phyloP scores from a whole-genome alignment of 2,329 filamentous ascomycete species.

The Ophiostoma himal-ulmi region DNA sequence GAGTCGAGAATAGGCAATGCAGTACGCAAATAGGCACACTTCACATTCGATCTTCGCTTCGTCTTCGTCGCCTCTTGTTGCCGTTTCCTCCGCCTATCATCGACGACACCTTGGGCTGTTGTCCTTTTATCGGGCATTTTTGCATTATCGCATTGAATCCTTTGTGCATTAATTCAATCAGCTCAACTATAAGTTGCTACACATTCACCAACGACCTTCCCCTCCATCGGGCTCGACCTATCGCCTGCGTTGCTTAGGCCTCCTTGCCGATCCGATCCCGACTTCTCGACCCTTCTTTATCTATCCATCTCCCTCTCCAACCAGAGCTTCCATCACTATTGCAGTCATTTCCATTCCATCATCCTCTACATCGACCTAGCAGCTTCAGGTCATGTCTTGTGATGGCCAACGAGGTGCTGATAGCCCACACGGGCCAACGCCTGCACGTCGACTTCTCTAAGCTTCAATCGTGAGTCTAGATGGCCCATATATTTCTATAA shows the following conservation, averaged over 20 bases:
- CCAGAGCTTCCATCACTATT: not conserved
- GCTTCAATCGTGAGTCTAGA: conserved; percentile 62
- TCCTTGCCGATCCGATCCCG: not conserved
- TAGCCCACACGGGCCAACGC: conserved; percentile 87
- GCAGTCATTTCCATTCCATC: not conserved
- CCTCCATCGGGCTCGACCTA: not conserved
- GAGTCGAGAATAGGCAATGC: not conserved
- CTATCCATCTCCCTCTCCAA: not conserved
- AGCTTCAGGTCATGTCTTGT: conserved; percentile 44
- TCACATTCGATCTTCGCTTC: not conserved
- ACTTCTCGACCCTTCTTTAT: not conserved
- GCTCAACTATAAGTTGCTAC: not conserved
- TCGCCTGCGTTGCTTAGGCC: not conserved
- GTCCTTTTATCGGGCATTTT: not conserved
- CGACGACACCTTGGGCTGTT: not conserved
- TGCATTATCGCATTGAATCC: not conserved
- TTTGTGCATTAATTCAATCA: not conserved
- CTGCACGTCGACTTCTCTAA: conserved; percentile 70
- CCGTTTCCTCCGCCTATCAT: not conserved
- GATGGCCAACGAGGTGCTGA: conserved; percentile 86
- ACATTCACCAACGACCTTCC: not conserved
- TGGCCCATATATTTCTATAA: not conserved
- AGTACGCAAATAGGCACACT: not conserved
- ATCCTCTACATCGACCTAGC: conserved; percentile 1
- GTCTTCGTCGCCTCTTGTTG: not conserved